Percentiles rank a stretch among this genome's conserved stretches.
Evolutionary conservation across 768 basidiomycete genomes (phyloP).

Genomic region (Tricholoma hemisulphureum): DNA sequence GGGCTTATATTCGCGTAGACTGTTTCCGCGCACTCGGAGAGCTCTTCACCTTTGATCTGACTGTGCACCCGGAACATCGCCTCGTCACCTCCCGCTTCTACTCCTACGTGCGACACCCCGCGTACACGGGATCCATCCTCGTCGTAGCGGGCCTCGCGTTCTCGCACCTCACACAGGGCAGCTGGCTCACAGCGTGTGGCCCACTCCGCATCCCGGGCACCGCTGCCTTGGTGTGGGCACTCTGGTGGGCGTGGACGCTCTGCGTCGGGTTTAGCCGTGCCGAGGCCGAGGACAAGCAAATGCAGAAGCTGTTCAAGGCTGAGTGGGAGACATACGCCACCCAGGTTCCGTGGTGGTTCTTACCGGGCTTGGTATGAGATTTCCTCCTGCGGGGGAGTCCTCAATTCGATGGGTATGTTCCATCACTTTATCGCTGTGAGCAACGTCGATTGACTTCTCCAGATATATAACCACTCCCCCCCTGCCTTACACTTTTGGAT

Average conservation of each 20-base stretch:
- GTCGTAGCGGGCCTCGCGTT: conserved; percentile 40
- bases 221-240: conserved; percentile 26
- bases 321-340: conserved; percentile 48
- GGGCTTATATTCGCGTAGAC: conserved; percentile 40
- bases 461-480: neutral
- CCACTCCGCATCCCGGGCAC: conserved; percentile 23
- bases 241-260: conserved; percentile 45
- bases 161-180: conserved; percentile 40
- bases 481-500: neutral
- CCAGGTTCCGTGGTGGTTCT: conserved; percentile 44
- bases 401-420: neutral
- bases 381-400: neutral
- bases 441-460: neutral
- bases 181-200: conserved; percentile 37
- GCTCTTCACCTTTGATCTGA: conserved; percentile 50
- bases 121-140: conserved; percentile 47
- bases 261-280: conserved; percentile 45
- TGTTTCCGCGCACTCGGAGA: conserved; percentile 46
- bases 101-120: conserved; percentile 46
- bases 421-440: neutral
- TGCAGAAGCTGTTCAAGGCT: conserved; percentile 40
- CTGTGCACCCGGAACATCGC: conserved; percentile 41
- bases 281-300: conserved; percentile 46
- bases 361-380: conserved; percentile 39
- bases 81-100: conserved; percentile 46